phyloP scores from a whole-genome alignment of 208 protist species.

The Naegleria lovaniensis region DNA sequence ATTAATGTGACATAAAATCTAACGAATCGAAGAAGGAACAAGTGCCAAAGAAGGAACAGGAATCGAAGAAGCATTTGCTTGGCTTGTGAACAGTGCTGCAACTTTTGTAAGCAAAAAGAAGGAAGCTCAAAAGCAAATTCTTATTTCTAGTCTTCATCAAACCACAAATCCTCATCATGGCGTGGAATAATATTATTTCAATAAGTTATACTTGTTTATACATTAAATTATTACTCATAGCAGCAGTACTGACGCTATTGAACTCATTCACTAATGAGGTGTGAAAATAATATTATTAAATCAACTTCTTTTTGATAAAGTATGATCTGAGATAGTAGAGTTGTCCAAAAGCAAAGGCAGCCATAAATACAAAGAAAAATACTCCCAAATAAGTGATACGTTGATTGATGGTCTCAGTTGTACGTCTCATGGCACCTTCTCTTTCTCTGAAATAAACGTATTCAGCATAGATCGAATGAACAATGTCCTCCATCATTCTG shows the following conservation, averaged over 20 bases:
- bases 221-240: neutral
- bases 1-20: too few species aligned
- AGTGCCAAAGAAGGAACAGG: neutral
- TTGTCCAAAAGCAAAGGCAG: conserved; percentile 12
- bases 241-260: neutral
- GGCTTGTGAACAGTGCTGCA: neutral
- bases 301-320: conserved; percentile 34
- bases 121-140: neutral
- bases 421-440: conserved; percentile 72
- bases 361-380: conserved; percentile 8
- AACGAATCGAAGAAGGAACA: neutral
- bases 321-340: conserved; percentile 14
- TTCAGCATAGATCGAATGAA: conserved; percentile 65
- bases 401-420: conserved; percentile 53
- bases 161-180: too few species aligned
- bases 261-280: neutral
- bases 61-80: neutral
- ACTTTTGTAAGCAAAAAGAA: neutral
- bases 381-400: conserved; percentile 12
- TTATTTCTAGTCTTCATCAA: neutral
- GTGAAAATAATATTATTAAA: conserved; percentile 2
- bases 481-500: conserved; percentile 70
- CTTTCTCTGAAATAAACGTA: conserved; percentile 73
- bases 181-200: too few species aligned
- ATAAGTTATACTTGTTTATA: neutral